Percentiles rank a stretch among this genome's conserved stretches.
These are phyloP conservation scores for Phellopilus nigrolimitatus DNA, from an alignment of 1,284 basidiomycete species.

Conservation along the genomic window DNA sequence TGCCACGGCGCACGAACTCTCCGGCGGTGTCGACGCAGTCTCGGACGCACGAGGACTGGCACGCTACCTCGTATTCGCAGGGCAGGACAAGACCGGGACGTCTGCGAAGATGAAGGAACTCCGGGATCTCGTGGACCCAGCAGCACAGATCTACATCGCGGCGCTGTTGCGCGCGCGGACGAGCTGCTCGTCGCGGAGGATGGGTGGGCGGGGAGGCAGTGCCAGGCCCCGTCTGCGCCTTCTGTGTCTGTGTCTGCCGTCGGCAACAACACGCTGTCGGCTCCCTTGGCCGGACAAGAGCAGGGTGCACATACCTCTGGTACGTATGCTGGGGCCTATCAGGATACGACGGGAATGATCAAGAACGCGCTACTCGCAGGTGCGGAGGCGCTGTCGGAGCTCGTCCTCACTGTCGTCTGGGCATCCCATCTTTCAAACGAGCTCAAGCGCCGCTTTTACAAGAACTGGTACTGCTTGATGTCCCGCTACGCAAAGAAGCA, in stretches of 20 bases:
- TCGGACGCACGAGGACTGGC: slow-evolving; percentile 3
- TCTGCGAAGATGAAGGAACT: slow-evolving; percentile 41
- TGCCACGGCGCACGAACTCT: slow-evolving; percentile 25
- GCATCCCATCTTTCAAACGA: slow-evolving; percentile 82
- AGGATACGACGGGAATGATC: slow-evolving; percentile 46
- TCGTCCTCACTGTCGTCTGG: slow-evolving; percentile 74
- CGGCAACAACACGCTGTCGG: too few relatives aligned
- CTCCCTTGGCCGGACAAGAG: too few relatives aligned
- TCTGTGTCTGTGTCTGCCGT: too few relatives aligned
- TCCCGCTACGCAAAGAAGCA: slow-evolving; percentile 99
- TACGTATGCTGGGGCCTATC: slow-evolving; percentile 16
- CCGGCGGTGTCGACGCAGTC: slow-evolving; percentile 16
- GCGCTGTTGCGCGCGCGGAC: slow-evolving; percentile 50
- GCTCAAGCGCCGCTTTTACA: slow-evolving; percentile 99
- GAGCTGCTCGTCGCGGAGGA: slow-evolving; percentile 62
- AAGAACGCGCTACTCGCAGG: slow-evolving; percentile 47
- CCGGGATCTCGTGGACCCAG: slow-evolving; percentile 33
- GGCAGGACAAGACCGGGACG: slow-evolving; percentile 35
- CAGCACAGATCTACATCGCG: slow-evolving; percentile 60
- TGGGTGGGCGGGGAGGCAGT: slow-evolving; percentile 45
- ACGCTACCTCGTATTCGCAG: slow-evolving; percentile 21
- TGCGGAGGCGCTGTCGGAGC: slow-evolving; percentile 38
- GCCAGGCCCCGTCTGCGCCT: neutral
- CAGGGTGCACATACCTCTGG: slow-evolving; percentile 11
- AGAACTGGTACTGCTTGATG: slow-evolving; percentile 99